phyloP scores from a whole-genome alignment of 2,329 filamentous ascomycete genomes.

The Nemania abortiva region DNA sequence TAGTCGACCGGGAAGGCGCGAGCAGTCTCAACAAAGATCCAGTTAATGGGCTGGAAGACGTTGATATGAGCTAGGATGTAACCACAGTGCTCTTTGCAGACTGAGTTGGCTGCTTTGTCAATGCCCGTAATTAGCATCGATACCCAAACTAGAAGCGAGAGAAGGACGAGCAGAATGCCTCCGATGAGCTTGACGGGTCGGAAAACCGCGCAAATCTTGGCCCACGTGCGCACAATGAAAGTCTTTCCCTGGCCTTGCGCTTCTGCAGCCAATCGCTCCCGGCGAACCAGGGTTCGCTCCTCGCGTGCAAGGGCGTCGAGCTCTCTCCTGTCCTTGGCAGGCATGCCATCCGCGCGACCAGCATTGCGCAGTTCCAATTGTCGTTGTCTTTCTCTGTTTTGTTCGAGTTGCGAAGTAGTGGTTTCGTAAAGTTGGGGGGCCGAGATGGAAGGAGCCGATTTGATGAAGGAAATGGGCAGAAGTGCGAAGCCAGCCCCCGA shows the following conservation, averaged over 20 bases:
- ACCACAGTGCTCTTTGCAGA: slow-evolving; percentile 90
- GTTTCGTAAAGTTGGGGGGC: slow-evolving; percentile 81
- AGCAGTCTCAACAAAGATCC: slow-evolving; percentile 83
- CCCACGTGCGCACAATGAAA: slow-evolving; percentile 79
- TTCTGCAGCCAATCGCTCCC: slow-evolving; percentile 88
- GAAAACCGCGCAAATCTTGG: slow-evolving; percentile 83
- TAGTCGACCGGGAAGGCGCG: slow-evolving; percentile 93
- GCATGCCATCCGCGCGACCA: slow-evolving; percentile 79
- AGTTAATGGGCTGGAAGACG: slow-evolving; percentile 96
- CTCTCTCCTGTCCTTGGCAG: slow-evolving; percentile 88
- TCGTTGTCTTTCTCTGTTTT: slow-evolving; percentile 90
- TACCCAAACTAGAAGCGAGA: slow-evolving; percentile 82
- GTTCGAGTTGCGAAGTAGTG: slow-evolving; percentile 83
- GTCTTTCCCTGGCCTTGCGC: slow-evolving; percentile 81
- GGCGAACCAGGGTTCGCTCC: slow-evolving; percentile 90
- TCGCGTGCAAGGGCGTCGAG: slow-evolving; percentile 88
- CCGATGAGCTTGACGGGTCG: slow-evolving; percentile 89
- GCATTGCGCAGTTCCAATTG: slow-evolving; percentile 89
- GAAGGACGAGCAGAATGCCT: slow-evolving; percentile 79
- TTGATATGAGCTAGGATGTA: slow-evolving; percentile 90
- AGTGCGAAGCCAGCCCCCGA: slow-evolving; percentile 90
- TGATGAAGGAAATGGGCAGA: slow-evolving; percentile 90
- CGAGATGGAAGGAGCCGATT: slow-evolving; percentile 87
- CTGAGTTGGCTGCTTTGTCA: slow-evolving; percentile 95
- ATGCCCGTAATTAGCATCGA: slow-evolving; percentile 96